Base-by-base conservation (phyloP, 2,329 filamentous ascomycete genomes). In the Penicillium sp. region DNA sequence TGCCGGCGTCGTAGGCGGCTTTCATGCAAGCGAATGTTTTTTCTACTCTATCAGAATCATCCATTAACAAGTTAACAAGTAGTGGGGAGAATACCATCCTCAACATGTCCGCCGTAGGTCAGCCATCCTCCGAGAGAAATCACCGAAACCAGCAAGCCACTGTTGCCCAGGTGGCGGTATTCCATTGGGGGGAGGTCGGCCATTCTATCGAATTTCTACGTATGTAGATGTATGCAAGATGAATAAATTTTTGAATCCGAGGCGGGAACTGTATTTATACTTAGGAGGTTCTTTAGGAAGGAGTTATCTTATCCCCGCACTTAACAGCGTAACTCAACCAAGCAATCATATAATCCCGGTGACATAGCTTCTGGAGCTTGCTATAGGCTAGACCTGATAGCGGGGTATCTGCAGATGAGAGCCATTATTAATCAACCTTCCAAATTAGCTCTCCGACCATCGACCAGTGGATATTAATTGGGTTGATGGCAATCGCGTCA, bases 91-190 rank as follows among this genome's bases (percentile, higher is more conserved):
- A 8, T 74, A 85, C 85, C 83, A 67, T 84, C 81, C 55, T 86
- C 84, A 28, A 90, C 84, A 63, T 89, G 85, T 18, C 87, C 87
- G 54, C 88, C 88, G 62, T 89, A 90, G 0, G 88, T 91, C 52
- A 91, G 65, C 74, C 73, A 76, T 55, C 74, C 74, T 30, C 76
- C 88, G 2, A 91, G 78, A 1, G 85, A 86, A 60, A 91, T 87
- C 47, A 84, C 81, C 26, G 87, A 91, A 33, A 91, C 87, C 69
- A 90, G 84, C 18, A 91, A 80, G 54, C 88, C 88, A 16, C 86
- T 87, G 40, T 81, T 82, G 65, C 88, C 88, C 7, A 90, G 79
- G 72, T 84, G 85, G 63, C 87, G 84, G 73, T 90, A 90, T 65
- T 86, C 79, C 86, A 89, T 89, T 24, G 49, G 45, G 18, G 57